Base-by-base conservation (phyloP, 805 yeast species). In the Candida khao-thaluensis region DNA sequence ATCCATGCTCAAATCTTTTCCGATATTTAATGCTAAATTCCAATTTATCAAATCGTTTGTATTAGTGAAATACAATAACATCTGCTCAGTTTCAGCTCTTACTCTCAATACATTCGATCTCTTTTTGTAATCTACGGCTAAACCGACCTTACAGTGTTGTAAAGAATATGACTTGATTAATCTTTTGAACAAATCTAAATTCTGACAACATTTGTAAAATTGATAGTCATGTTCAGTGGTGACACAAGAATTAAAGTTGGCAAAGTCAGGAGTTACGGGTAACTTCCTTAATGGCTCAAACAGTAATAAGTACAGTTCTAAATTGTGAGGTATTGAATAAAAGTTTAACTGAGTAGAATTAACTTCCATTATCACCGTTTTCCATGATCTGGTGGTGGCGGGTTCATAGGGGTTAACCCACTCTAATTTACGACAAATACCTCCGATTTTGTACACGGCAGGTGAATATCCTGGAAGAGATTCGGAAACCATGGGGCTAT, bases 291-390 rank as follows among this genome's bases (percentile, higher is more conserved):
- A 30, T 6, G 10, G 50, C 31, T 41, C 52, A 41, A 54, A 59
- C 14, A 47, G 35, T 33, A 59, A 28, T 5, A 64, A 31, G 15
- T 57, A 55, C 16, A 44, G 48, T 38, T 68, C 72, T 24, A 64
- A 38, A 26, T 52, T 48, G 17, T 49, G 50, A 1, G 74, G 72
- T 5, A 69, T 49, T 4, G 50, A 51, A 57, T 84, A 85, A 39
- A 90, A 65, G 58, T 85, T 85, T 24, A 90, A 64, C 62, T 87
- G 95, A 1, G 97, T 90, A 14, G 91, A 85, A 66, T 90, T 88
- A 36, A 90, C 66, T 53, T 85, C 95, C 59, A 87, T 69, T 16
- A 84, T 67, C 30, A 74, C 73, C 30, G 73, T 66, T 49, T 71
- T 74, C 98, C 98, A 90, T 8, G 77, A 72, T 45, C 95, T 69